phyloP scores from a whole-genome alignment of 108 stramenopile genomes.

The Asterionellopsis glacialis region DNA sequence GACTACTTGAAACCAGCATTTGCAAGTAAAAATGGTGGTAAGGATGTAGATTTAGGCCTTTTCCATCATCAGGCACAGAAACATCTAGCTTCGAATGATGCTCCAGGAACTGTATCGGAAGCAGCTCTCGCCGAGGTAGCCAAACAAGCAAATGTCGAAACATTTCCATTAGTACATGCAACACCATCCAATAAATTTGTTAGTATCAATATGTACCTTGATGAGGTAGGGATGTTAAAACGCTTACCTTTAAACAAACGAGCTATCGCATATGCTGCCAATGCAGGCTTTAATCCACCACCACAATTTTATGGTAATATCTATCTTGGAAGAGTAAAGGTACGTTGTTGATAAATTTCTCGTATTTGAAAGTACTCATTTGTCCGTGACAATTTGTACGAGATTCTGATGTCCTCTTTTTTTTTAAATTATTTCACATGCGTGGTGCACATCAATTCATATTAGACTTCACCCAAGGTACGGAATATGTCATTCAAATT shows the following conservation, averaged over 20 bases:
- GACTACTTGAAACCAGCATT: conserved; percentile 57
- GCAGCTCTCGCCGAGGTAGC: conserved; percentile 42
- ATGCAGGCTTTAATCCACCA: conserved; percentile 67
- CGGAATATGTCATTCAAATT: conserved; percentile 41
- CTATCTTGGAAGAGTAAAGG: conserved; percentile 58
- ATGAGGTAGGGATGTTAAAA: conserved; percentile 83
- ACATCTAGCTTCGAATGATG: conserved; percentile 28
- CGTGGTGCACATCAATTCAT: background rate
- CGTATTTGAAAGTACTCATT: background rate
- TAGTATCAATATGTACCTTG: conserved; percentile 73
- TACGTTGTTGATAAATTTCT: too few species aligned
- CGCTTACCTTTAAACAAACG: conserved; percentile 56
- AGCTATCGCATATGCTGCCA: conserved; percentile 40
- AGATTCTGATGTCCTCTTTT: background rate
- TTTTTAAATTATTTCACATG: background rate
- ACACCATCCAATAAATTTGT: conserved; percentile 51
- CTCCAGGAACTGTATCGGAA: conserved; percentile 20
- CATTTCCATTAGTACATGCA: conserved; percentile 71
- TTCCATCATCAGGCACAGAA: conserved; percentile 57
- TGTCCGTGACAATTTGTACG: background rate
- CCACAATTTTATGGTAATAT: conserved; percentile 85
- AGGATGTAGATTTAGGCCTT: conserved; percentile 47
- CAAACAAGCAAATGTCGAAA: conserved; percentile 60
- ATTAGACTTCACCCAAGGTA: conserved; percentile 18
- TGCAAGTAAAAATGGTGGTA: conserved; percentile 27